Evolutionary conservation across 2,329 filamentous ascomycete genomes (phyloP).

Genomic region (Chalaropsis thielavioides): DNA sequence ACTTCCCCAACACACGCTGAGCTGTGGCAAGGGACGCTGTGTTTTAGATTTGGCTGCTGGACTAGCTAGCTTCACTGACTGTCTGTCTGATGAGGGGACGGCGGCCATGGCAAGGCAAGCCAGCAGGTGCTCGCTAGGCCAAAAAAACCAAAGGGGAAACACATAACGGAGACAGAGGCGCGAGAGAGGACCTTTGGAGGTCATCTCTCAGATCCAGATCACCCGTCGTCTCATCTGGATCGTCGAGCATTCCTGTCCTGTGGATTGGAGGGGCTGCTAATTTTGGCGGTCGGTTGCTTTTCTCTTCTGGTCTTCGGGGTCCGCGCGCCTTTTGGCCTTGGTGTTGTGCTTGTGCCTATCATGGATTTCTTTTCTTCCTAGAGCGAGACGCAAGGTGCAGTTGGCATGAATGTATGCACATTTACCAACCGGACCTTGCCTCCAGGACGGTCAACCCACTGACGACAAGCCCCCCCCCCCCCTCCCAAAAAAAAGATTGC

Average conservation of each 20-base stretch:
- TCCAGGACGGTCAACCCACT: neutral
- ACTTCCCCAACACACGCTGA: neutral
- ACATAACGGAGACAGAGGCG: no score
- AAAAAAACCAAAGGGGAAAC: no score
- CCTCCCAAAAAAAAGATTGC: neutral
- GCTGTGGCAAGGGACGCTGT: neutral
- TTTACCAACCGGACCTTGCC: neutral
- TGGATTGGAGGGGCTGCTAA: constrained; percentile 5
- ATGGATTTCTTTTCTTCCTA: neutral
- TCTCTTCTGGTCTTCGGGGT: neutral
- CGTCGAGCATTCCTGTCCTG: neutral
- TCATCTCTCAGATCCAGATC: neutral
- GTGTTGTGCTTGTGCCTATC: neutral
- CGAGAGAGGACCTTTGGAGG: neutral
- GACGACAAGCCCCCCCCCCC: neutral
- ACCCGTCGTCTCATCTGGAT: constrained; percentile 6
- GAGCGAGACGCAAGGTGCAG: constrained; percentile 3
- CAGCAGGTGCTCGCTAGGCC: neutral
- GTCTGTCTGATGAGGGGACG: no score
- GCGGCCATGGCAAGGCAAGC: neutral
- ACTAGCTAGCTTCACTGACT: neutral
- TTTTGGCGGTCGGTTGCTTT: neutral
- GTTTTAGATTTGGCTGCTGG: neutral
- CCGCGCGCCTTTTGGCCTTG: neutral
- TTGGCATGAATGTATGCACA: neutral